Evolutionary conservation across 352 stramenopile genomes (phyloP).

Genomic region (Phytophthora pistaciae): DNA sequence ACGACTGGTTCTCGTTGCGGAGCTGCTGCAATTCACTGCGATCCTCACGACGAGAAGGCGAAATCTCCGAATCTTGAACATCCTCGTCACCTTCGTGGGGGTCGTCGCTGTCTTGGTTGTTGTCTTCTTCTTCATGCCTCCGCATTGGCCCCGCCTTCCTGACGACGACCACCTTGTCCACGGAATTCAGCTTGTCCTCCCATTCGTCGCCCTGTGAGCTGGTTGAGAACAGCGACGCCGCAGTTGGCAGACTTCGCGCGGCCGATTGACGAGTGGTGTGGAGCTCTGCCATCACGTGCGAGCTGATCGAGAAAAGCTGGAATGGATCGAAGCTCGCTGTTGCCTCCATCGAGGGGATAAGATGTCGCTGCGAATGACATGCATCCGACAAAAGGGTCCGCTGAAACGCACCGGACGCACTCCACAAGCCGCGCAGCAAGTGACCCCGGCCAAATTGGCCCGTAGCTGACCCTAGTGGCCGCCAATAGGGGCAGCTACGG

Average conservation of each 20-base stretch:
- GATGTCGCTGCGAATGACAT: background rate
- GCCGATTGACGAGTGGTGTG: background rate
- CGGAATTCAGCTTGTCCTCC: constrained; percentile 14
- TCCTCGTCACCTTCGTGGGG: constrained; percentile 1
- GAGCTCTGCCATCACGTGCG: constrained; percentile 14
- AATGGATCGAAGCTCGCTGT: background rate
- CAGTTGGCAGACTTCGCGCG: background rate
- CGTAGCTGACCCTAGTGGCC: too few relatives aligned
- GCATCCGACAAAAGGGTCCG: constrained; percentile 13
- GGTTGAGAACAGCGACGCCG: constrained; percentile 9
- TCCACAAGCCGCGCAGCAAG: background rate
- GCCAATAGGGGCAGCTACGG: constrained; percentile 1
- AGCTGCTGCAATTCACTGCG: constrained; percentile 17
- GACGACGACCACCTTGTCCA: background rate
- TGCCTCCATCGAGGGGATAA: constrained; percentile 28
- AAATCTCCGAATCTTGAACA: constrained; percentile 1
- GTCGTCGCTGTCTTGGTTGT: constrained; percentile 33
- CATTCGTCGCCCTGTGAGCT: constrained; percentile 1
- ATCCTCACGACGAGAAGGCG: background rate
- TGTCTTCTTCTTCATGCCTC: background rate
- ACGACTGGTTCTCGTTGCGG: constrained; percentile 10
- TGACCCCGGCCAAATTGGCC: background rate
- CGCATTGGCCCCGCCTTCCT: constrained; percentile 1
- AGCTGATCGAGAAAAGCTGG: constrained; percentile 2
- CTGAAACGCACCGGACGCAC: background rate